Evolutionary conservation across 192 early-diverging fungal genomes (phyloP).

Genomic region (Coemansia pectinata): DNA sequence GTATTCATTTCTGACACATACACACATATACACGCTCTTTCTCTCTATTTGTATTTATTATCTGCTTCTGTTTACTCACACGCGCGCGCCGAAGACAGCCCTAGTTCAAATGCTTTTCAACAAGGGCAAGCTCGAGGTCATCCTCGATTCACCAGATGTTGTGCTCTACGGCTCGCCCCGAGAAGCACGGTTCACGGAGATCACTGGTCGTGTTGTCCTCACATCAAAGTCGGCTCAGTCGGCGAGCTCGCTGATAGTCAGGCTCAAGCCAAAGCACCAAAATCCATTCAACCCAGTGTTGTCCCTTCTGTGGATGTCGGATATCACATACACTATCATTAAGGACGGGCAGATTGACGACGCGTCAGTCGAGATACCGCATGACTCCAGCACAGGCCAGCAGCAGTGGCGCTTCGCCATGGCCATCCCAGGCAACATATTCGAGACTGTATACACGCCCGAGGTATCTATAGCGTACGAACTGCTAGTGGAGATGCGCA

Average conservation of each 20-base stretch:
- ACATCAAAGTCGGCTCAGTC: constrained; percentile 18
- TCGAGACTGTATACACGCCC: constrained; percentile 43
- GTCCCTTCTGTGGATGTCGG: constrained; percentile 28
- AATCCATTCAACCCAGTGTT: constrained; percentile 44
- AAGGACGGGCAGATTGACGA: constrained; percentile 27
- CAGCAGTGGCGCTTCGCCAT: constrained; percentile 48
- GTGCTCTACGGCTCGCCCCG: constrained; percentile 34
- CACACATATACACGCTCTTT: neutral
- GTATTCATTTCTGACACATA: neutral
- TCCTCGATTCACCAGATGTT: constrained; percentile 38
- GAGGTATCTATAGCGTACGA: constrained; percentile 44
- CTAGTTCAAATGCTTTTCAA: constrained; percentile 26
- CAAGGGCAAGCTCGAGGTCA: constrained; percentile 37
- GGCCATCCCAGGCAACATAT: constrained; percentile 38
- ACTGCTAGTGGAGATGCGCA: constrained; percentile 40
- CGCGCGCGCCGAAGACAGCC: neutral
- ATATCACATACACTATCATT: constrained; percentile 31
- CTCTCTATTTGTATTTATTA: neutral
- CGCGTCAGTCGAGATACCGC: constrained; percentile 8
- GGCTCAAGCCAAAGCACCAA: constrained; percentile 38
- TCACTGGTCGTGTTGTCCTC: constrained; percentile 38
- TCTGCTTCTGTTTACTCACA: neutral
- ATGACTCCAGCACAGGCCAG: constrained; percentile 11
- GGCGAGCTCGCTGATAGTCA: constrained; percentile 33
- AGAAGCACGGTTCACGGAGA: constrained; percentile 32